phyloP scores from a whole-genome alignment of 2,329 filamentous ascomycete genomes.

The Monilinia polystroma region DNA sequence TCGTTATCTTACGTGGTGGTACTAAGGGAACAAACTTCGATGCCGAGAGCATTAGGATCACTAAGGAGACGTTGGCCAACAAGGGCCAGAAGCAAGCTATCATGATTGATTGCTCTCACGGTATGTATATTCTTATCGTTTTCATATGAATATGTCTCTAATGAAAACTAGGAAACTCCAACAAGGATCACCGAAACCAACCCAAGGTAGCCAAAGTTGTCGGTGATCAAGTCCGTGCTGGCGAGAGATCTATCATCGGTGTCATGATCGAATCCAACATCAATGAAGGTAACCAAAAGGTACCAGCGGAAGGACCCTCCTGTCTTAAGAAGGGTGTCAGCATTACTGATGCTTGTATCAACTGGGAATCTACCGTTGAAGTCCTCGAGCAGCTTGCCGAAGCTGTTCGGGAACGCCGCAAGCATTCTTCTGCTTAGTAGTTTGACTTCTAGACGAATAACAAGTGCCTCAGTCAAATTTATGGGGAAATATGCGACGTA shows the following conservation, averaged over 20 bases:
- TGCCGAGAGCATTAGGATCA: constrained; percentile 73
- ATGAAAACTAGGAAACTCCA: constrained; percentile 72
- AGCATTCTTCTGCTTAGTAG: constrained; percentile 20
- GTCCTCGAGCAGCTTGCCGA: constrained; percentile 83
- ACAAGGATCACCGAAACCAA: constrained; percentile 97
- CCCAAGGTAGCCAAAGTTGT: constrained; percentile 84
- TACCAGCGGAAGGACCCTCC: constrained; percentile 75
- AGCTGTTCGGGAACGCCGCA: constrained; percentile 75
- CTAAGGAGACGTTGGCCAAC: constrained; percentile 74
- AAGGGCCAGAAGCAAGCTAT: constrained; percentile 86
- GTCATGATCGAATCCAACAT: constrained; percentile 99
- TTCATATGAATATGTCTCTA: constrained; percentile 5
- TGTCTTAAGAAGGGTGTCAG: constrained; percentile 84
- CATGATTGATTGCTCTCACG: constrained; percentile 99
- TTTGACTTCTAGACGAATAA: background rate
- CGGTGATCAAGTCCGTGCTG: constrained; percentile 80
- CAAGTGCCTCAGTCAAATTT: constrained; percentile 4
- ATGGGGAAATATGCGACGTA: background rate
- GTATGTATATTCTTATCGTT: constrained; percentile 47
- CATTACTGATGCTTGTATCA: constrained; percentile 94
- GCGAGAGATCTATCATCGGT: constrained; percentile 85
- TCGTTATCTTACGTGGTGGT: constrained; percentile 91
- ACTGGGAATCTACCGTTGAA: constrained; percentile 81
- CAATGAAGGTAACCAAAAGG: constrained; percentile 86
- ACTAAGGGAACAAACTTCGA: constrained; percentile 93